phyloP scores from a whole-genome alignment of 176 grass and related monocot genomes.

The Alloteropsis semialata region DNA sequence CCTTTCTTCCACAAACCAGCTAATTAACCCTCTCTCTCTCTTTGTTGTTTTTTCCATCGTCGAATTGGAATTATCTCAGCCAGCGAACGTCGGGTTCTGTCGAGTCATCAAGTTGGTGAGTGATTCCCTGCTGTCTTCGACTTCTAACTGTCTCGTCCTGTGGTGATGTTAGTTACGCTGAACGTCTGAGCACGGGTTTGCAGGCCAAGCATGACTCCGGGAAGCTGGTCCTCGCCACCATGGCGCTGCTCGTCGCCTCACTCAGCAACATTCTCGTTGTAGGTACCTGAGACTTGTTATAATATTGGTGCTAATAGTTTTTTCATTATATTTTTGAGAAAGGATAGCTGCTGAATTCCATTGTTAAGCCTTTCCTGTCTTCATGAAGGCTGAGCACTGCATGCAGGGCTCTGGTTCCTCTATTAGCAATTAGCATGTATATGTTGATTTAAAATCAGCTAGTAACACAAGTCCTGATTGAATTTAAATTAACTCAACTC shows the following conservation, averaged over 20 bases:
- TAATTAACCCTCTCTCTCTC: background rate
- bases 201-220: conserved; percentile 82
- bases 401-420: background rate
- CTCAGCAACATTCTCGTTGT: conserved; percentile 89
- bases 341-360: background rate
- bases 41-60: background rate
- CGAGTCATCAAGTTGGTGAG: conserved; percentile 85
- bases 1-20: background rate
- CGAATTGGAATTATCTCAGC: conserved; percentile 29
- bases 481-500: background rate
- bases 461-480: background rate
- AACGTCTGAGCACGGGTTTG: conserved; percentile 19
- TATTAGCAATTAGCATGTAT: background rate
- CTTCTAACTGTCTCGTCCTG: background rate
- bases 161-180: background rate
- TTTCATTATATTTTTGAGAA: background rate
- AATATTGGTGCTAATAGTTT: background rate
- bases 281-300: conserved; percentile 44
- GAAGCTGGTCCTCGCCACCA: conserved; percentile 67
- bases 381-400: background rate
- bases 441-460: conserved; percentile 5
- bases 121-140: conserved; percentile 18
- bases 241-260: conserved; percentile 78
- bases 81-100: conserved; percentile 79
- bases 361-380: background rate